These are phyloP conservation scores for Backusella westeae DNA, from an alignment of 192 early-diverging fungal genomes.

Conservation along the genomic window DNA sequence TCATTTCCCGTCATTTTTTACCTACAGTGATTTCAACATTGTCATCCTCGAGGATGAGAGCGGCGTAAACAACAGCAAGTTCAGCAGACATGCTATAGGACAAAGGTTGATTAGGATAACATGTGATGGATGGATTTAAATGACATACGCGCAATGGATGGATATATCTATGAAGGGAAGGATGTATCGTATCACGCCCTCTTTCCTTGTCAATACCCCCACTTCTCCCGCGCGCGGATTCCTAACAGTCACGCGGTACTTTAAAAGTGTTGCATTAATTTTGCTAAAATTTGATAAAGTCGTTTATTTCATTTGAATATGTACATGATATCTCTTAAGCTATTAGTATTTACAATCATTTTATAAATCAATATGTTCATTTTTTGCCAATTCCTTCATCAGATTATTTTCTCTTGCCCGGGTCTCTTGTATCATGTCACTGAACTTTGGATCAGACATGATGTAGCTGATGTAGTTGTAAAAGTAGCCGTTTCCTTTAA, in stretches of 20 bases:
- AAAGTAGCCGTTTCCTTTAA: background rate
- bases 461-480: background rate
- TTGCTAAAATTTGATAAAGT: background rate
- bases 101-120: background rate
- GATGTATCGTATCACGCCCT: background rate
- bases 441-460: background rate
- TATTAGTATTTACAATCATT: too few relatives aligned
- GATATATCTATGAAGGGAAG: conserved; percentile 2
- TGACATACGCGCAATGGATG: conserved; percentile 19
- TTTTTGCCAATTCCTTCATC: background rate
- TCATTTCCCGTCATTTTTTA: conserved; percentile 5
- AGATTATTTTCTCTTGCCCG: background rate
- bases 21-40: conserved; percentile 93
- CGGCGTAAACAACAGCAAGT: conserved; percentile 69
- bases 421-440: background rate
- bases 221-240: background rate
- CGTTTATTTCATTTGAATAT: background rate
- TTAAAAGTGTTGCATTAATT: background rate
- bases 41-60: conserved; percentile 98
- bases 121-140: background rate
- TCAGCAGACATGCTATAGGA: conserved; percentile 37
- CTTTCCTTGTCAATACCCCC: background rate
- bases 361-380: background rate
- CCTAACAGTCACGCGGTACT: background rate
- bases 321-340: too few relatives aligned